These are phyloP conservation scores for Powellomyces hirtus DNA, from an alignment of 192 early-diverging fungal species.

Conservation along the genomic window DNA sequence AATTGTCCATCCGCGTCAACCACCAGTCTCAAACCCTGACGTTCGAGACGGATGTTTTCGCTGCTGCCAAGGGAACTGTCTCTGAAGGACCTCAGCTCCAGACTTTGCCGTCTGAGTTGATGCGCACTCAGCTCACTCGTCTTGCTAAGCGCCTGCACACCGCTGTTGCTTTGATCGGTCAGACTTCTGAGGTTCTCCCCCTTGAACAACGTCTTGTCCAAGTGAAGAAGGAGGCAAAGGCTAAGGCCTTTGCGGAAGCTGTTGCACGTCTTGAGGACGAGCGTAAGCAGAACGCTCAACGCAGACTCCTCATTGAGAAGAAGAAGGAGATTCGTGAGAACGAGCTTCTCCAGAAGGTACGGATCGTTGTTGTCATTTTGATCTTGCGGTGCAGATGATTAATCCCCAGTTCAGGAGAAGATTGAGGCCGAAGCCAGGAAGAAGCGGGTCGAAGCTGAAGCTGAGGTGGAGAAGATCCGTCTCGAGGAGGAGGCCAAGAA, in stretches of 20 bases:
- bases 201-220: constrained; percentile 67
- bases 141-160: constrained; percentile 84
- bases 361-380: neutral
- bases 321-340: constrained; percentile 74
- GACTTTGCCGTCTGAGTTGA: constrained; percentile 75
- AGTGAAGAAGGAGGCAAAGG: constrained; percentile 64
- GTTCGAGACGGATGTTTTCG: constrained; percentile 91
- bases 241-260: constrained; percentile 67
- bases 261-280: constrained; percentile 76
- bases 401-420: constrained; percentile 36
- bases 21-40: constrained; percentile 84
- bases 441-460: constrained; percentile 70
- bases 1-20: constrained; percentile 93
- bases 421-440: constrained; percentile 40
- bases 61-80: constrained; percentile 68
- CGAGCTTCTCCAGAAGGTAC: constrained; percentile 15
- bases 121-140: constrained; percentile 87
- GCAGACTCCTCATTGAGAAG: constrained; percentile 90
- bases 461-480: constrained; percentile 77
- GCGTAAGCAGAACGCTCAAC: constrained; percentile 68
- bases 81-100: constrained; percentile 68
- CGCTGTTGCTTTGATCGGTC: constrained; percentile 72
- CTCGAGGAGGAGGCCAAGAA: constrained; percentile 79
- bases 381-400: too few relatives aligned
- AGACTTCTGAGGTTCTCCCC: constrained; percentile 8